Base-by-base conservation (phyloP, 2,329 filamentous ascomycete genomes). In the Aspergillus niger region DNA sequence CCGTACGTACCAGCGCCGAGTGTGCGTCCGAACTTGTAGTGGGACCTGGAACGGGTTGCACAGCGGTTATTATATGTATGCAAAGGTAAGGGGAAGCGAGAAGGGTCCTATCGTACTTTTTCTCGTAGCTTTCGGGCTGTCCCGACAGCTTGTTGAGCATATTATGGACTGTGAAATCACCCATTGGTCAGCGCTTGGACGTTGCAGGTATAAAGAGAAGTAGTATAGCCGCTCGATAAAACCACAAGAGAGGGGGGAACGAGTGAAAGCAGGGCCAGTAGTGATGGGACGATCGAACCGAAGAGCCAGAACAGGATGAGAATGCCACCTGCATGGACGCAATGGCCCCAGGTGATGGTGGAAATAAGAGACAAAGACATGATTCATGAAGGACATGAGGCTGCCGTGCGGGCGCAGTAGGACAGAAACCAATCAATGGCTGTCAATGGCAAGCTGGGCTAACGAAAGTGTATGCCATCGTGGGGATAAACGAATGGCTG, bases 71-170 rank as follows among this genome's bases (percentile, higher is more conserved):
- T 62, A 54, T 41, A 51, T 63, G 28, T 57, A 13, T 26, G 57
- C 24, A 11, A 11, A 26, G 49, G 61, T 48, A 58, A 50, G 62
- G 57, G 39, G 38, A 58, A 55, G 49, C 38, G 41, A 20, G 24
- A 55, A 49, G 30, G 38, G 15, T 15, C 47, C 39, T 44, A 47
- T 73, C 82, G 73, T 81, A 96, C 91, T 99, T 99, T 81, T 96
- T 97, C 77, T 98, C 95, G 83, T 99, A 99, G 82, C 92, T 97
- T 70, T 96, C 92, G 69, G 94, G 94, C 82, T 98, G 94, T 78
- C 93, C 92, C 73, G 96, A 91, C 73, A 97, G 90, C 86, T 94
- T 92, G 82, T 94, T 96, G 72, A 97, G 85, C 91, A 97, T 96
- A 74, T 85, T 90, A 69, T 89, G 82, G 81, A 96, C 92, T 96